Conservation (phyloP, 345 rosid genomes). For the Heritiera littoralis region DNA sequence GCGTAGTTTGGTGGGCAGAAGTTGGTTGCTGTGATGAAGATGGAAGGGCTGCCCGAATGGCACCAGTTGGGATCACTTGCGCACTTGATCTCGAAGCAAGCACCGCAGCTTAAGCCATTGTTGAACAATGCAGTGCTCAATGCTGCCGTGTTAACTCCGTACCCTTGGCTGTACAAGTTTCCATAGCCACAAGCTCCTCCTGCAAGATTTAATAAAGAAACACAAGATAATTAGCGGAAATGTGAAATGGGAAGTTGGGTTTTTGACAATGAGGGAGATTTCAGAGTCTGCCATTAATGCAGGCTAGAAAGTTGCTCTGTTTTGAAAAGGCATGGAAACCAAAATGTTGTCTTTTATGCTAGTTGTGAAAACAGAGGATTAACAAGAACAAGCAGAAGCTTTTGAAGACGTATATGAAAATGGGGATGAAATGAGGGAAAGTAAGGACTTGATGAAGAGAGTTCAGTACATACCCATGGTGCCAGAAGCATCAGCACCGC, state of each 20-base stretch:
- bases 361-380: background rate
- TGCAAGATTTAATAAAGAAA: conserved; percentile 16
- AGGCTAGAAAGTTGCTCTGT: background rate
- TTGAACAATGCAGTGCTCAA: conserved; percentile 73
- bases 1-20: conserved; percentile 67
- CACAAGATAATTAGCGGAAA: background rate
- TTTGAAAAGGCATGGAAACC: background rate
- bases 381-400: background rate
- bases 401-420: background rate
- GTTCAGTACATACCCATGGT: conserved; percentile 61
- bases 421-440: background rate
- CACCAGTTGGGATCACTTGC: conserved; percentile 60
- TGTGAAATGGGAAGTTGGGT: background rate
- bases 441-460: background rate
- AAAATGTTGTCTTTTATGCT: background rate
- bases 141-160: conserved; percentile 77
- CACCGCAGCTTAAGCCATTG: conserved; percentile 65
- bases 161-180: conserved; percentile 72
- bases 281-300: background rate
- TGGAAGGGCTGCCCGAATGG: conserved; percentile 59
- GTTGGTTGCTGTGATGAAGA: conserved; percentile 63
- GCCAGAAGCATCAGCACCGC: conserved; percentile 86
- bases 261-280: background rate
- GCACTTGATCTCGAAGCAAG: conserved; percentile 75
- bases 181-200: conserved; percentile 85